Conservation (phyloP, 2,329 filamentous ascomycete species). For the Ascosphaera pollenicola region DNA sequence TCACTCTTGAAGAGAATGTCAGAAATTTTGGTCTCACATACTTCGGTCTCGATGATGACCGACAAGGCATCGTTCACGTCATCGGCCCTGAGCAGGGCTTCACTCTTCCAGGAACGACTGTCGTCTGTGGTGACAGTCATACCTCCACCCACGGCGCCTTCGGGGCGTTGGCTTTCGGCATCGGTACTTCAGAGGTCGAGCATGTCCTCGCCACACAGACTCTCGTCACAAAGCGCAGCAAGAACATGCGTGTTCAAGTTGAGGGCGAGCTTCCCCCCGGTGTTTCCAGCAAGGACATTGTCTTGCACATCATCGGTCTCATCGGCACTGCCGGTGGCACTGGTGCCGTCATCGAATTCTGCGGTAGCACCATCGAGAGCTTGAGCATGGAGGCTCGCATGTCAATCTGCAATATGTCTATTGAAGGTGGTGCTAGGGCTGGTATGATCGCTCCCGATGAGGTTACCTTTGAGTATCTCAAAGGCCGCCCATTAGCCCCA, state of each 20-base stretch:
- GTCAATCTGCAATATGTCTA: conserved; percentile 99
- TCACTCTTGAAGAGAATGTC: conserved; percentile 92
- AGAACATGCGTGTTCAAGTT: conserved; percentile 96
- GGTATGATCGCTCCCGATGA: conserved; percentile 96
- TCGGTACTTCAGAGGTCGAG: conserved; percentile 95
- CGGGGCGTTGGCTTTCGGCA: conserved; percentile 83
- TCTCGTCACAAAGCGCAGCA: conserved; percentile 80
- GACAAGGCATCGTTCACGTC: conserved; percentile 95
- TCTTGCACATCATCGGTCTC: conserved; percentile 76
- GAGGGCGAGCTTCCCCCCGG: conserved; percentile 76
- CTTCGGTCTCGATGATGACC: conserved; percentile 88
- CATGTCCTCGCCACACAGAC: conserved; percentile 95
- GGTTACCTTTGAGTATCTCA: conserved; percentile 84
- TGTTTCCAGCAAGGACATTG: conserved; percentile 88
- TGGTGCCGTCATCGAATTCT: conserved; percentile 91
- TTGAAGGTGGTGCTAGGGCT: conserved; percentile 83
- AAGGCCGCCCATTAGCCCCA: conserved; percentile 72
- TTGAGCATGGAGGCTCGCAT: conserved; percentile 95
- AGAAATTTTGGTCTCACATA: conserved; percentile 93
- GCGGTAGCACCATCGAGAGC: conserved; percentile 70
- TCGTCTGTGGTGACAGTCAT: conserved; percentile 94
- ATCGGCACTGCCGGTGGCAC: conserved; percentile 93
- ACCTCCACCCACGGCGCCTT: conserved; percentile 97
- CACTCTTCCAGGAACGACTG: conserved; percentile 87
- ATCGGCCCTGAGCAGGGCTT: conserved; percentile 98